phyloP scores from a whole-genome alignment of 2,329 filamentous ascomycete species.

The Beauveria rudraprayagi region DNA sequence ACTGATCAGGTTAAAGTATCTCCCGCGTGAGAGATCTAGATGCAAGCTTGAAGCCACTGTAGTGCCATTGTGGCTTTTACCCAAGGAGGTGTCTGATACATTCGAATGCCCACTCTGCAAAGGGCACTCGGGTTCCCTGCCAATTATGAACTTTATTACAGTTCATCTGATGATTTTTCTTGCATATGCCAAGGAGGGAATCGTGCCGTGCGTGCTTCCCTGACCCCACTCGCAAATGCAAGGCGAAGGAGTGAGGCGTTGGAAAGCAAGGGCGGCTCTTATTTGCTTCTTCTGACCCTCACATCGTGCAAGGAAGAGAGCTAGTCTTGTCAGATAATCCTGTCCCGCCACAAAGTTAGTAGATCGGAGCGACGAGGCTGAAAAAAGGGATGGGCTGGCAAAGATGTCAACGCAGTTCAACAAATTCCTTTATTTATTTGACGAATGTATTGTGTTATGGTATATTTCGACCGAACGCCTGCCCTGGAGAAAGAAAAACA shows the following conservation, averaged over 20 bases:
- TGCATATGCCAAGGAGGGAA: no score
- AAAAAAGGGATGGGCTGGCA: neutral
- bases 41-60: no score
- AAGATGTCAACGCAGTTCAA: neutral
- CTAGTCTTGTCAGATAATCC: no score
- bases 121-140: no score
- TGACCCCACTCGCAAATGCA: neutral
- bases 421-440: neutral
- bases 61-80: no score
- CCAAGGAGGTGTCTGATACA: no score
- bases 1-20: conserved; percentile 71
- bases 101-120: no score
- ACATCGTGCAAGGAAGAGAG: neutral
- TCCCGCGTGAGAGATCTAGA: no score
- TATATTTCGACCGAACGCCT: conserved; percentile 3
- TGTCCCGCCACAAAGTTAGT: neutral
- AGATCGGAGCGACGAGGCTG: neutral
- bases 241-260: neutral
- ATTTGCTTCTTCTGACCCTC: neutral
- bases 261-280: neutral
- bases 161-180: no score
- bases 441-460: neutral
- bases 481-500: neutral
- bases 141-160: no score
- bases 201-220: neutral